Percentiles rank a stretch among this genome's conserved stretches.
phyloP scores from a whole-genome alignment of 2,329 filamentous ascomycete genomes.

The Talaromyces sp. region DNA sequence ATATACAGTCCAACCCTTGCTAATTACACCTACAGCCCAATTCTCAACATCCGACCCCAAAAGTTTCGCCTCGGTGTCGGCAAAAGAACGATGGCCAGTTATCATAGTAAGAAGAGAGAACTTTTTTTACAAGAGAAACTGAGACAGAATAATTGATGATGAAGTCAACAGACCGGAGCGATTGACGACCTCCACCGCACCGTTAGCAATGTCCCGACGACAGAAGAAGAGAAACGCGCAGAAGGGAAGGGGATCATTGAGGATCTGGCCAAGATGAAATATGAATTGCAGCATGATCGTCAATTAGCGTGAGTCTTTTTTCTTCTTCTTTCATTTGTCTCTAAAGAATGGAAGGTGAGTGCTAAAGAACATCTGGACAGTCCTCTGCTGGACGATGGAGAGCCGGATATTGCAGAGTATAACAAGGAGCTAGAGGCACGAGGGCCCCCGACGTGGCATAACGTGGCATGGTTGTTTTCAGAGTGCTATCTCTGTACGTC shows the following conservation, averaged over 20 bases:
- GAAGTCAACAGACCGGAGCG: conserved; percentile 64
- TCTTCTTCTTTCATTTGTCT: no score
- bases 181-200: conserved; percentile 88
- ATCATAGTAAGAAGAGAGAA: conserved; percentile 61
- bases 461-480: conserved; percentile 79
- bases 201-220: conserved; percentile 44
- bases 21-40: conserved; percentile 50
- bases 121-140: background rate
- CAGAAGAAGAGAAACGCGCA: conserved; percentile 52
- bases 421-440: conserved; percentile 77
- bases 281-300: conserved; percentile 88
- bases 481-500: conserved; percentile 80
- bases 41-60: conserved; percentile 74
- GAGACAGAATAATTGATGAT: background rate
- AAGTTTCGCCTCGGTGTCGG: conserved; percentile 84
- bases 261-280: conserved; percentile 77
- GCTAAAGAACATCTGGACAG: conserved; percentile 34
- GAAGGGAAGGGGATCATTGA: conserved; percentile 86
- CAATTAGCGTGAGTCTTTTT: conserved; percentile 59
- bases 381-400: conserved; percentile 70
- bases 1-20: background rate
- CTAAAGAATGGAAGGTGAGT: no score
- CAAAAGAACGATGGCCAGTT: conserved; percentile 82
- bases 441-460: conserved; percentile 72
- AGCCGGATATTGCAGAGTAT: conserved; percentile 70